These are phyloP conservation scores for Prorocentrum cordatum DNA, from an alignment of 169 alveolate genomes.

Conservation along the genomic window DNA sequence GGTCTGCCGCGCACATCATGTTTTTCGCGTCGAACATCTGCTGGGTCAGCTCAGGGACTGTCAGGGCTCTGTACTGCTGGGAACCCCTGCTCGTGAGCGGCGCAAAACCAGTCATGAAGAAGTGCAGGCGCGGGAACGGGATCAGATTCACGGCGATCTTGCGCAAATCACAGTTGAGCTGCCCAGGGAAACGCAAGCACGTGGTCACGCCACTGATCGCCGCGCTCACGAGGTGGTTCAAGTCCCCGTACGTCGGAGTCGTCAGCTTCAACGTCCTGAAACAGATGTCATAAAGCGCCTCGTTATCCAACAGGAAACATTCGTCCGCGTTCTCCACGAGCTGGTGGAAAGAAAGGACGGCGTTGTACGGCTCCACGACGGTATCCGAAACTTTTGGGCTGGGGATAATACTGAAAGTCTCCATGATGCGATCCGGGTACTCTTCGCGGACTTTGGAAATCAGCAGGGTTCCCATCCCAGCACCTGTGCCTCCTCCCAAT, in stretches of 20 bases:
- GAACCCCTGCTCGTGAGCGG: constrained; percentile 94
- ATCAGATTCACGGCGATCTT: constrained; percentile 95
- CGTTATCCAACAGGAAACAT: constrained; percentile 95
- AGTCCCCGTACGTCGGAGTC: constrained; percentile 97
- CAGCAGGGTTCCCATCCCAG: constrained; percentile 97
- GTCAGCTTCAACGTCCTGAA: constrained; percentile 98
- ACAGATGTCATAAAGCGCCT: constrained; percentile 98
- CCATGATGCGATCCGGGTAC: constrained; percentile 97
- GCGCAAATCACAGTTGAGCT: constrained; percentile 90
- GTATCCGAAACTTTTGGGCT: constrained; percentile 98
- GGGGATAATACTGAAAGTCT: constrained; percentile 96
- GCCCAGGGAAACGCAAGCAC: constrained; percentile 96
- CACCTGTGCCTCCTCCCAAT: constrained; percentile 99
- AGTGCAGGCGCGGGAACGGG: constrained; percentile 95
- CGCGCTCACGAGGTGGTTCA: constrained; percentile 93
- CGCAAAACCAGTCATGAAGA: constrained; percentile 94
- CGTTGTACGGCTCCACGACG: constrained; percentile 98
- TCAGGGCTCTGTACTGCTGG: constrained; percentile 95
- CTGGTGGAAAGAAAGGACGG: constrained; percentile 93
- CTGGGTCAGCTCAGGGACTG: constrained; percentile 98
- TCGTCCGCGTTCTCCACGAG: constrained; percentile 96
- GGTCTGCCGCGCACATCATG: constrained; percentile 20
- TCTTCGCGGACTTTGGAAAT: constrained; percentile 97
- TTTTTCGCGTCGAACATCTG: constrained; percentile 71
- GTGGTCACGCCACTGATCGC: constrained; percentile 98